These are phyloP conservation scores for Diaporthe vaccinii DNA, from an alignment of 2,329 filamentous ascomycete genomes.

Conservation along the genomic window DNA sequence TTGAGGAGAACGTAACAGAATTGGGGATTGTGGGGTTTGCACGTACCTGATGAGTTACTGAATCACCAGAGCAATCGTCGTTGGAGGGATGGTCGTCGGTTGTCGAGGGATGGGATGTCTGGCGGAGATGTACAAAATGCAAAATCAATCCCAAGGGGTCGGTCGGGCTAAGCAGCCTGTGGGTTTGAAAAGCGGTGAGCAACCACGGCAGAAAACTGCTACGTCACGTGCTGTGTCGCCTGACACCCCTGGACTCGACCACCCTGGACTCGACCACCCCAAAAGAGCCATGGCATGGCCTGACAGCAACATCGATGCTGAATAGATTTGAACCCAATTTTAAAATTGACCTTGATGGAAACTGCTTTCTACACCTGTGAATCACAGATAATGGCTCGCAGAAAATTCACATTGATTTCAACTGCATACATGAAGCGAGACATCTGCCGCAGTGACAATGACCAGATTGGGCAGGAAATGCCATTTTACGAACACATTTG, in stretches of 20 bases:
- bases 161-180: constrained; percentile 32
- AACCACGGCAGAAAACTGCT: neutral
- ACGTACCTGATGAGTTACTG: constrained; percentile 43
- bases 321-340: neutral
- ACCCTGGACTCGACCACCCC: neutral
- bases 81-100: constrained; percentile 40
- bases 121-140: constrained; percentile 31
- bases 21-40: neutral
- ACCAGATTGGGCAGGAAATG: neutral
- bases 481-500: neutral
- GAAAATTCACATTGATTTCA: neutral
- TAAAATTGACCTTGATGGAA: neutral
- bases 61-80: constrained; percentile 43
- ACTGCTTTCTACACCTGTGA: neutral
- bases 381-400: no score
- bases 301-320: neutral
- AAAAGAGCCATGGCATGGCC: neutral
- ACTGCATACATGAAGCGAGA: neutral
- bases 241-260: constrained; percentile 20
- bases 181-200: constrained; percentile 35
- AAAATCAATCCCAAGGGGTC: constrained; percentile 29
- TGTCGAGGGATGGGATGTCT: constrained; percentile 37
- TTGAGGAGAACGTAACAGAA: neutral
- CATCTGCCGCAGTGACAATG: neutral
- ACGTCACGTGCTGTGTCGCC: constrained; percentile 27